Evolutionary conservation across 768 basidiomycete genomes (phyloP), one percentile per base, ranked within the genome.

Genomic region (Suillus placidus): DNA sequence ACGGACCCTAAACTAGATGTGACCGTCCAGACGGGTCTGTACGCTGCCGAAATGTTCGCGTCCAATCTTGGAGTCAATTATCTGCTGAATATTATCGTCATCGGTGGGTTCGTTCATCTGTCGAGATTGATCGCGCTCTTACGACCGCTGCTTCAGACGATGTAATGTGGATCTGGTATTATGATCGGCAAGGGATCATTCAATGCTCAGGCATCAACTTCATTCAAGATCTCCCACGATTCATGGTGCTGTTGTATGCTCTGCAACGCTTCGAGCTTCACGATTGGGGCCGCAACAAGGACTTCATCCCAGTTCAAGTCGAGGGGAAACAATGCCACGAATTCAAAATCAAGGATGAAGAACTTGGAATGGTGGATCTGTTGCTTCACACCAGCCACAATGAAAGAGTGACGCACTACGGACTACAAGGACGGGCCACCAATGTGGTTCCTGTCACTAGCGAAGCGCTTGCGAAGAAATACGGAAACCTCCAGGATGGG

Each of bases 141-240:
- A 38, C 4, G n/a, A 18, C 1, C 7, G 9, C 13, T n/a, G 30
- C 35, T 30, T 18, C 30, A 65, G 64, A 61, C 9, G 60, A 52
- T n/a, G 3, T 61, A 4, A 6, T 65, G 23, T 65, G 40, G 43
- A 40, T 62, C 14, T 65, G 61, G 45, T 62, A 62, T 51, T 62
- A 49, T 51, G 49, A 51, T 51, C 49, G 49, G 3, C 49, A 51
- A 26, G 49, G 49, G 49, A 26, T 26, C 26, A 7, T 51, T 51
- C 49, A 51, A 51, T 8, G 49, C 49, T 26, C 49, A 8, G 49
- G 49, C 14, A 51, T 51, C 13, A 26, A 51, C 26, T 26, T 51
- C 26, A 51, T 51, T 8, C 23, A 51, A 26, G 49, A 51, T 51
- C 49, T 51, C 2, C 49, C 49, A 3, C 49, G 49, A 51, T 51